Evolutionary conservation across 108 stramenopile genomes (phyloP).

Genomic region (Cyclotella kingstonii): DNA sequence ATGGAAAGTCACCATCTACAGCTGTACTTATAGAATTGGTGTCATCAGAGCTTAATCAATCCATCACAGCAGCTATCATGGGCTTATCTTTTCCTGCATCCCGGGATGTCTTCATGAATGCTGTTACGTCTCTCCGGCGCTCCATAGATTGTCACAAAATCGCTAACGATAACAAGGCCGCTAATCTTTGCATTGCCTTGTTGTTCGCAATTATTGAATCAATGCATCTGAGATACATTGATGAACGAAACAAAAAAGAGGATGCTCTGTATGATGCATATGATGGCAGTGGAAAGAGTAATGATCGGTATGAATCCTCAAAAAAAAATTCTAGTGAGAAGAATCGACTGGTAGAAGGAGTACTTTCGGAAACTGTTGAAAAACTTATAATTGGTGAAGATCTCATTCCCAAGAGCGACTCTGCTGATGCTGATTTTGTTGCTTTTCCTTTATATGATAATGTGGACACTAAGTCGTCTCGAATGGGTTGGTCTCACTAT

Average conservation of each 20-base stretch:
- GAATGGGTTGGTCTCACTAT: slow-evolving; percentile 45
- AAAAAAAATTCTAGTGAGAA: slow-evolving; percentile 10
- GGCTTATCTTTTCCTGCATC: slow-evolving; percentile 76
- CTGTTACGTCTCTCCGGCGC: slow-evolving; percentile 54
- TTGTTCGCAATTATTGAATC: slow-evolving; percentile 56
- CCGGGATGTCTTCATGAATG: slow-evolving; percentile 68
- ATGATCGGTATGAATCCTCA: neutral
- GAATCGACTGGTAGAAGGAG: slow-evolving; percentile 32
- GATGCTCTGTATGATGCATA: slow-evolving; percentile 69
- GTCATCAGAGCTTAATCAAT: slow-evolving; percentile 50
- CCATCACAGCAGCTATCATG: slow-evolving; percentile 72
- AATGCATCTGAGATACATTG: slow-evolving; percentile 66
- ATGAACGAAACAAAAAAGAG: slow-evolving; percentile 70
- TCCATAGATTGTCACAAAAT: slow-evolving; percentile 48
- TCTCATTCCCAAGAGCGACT: slow-evolving; percentile 38
- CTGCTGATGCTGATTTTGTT: slow-evolving; percentile 64
- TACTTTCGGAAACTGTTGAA: slow-evolving; percentile 62
- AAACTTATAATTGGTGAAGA: slow-evolving; percentile 69
- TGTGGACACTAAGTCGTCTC: slow-evolving; percentile 13
- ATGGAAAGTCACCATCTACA: slow-evolving; percentile 27
- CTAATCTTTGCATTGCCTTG: slow-evolving; percentile 37
- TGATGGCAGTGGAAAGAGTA: slow-evolving; percentile 36
- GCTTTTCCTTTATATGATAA: slow-evolving; percentile 57
- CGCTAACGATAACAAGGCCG: slow-evolving; percentile 42
- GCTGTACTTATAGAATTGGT: slow-evolving; percentile 51